Conservation (phyloP, 108 stramenopile species). For the Seminavis robusta region DNA sequence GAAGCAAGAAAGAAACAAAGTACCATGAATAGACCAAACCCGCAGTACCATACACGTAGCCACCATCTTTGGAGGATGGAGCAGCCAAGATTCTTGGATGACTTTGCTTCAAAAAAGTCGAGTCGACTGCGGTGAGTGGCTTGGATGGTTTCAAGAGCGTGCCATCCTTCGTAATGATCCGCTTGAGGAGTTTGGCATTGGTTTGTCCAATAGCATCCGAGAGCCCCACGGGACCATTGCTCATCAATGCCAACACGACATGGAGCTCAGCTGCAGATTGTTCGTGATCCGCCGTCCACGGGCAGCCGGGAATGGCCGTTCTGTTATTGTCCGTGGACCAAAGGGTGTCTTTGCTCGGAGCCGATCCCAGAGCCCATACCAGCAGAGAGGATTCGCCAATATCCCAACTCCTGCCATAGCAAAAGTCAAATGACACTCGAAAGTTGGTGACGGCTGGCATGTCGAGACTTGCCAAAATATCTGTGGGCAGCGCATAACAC, state of each 20-base stretch:
- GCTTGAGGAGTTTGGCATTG: constrained; percentile 13
- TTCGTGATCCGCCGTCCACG: constrained; percentile 39
- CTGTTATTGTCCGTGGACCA: constrained; percentile 30
- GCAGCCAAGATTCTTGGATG: no score
- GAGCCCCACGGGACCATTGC: constrained; percentile 34
- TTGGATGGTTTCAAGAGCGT: constrained; percentile 27
- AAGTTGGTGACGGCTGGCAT: constrained; percentile 34
- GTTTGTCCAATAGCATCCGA: constrained; percentile 33
- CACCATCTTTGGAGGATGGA: no score
- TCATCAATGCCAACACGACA: constrained; percentile 28
- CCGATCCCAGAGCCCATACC: constrained; percentile 33
- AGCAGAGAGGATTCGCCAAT: constrained; percentile 35
- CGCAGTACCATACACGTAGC: constrained; percentile 20
- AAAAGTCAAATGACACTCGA: constrained; percentile 39
- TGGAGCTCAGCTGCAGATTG: constrained; percentile 22
- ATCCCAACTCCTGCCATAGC: constrained; percentile 36
- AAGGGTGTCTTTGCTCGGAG: constrained; percentile 36
- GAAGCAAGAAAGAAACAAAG: constrained; percentile 27
- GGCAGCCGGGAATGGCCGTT: constrained; percentile 29
- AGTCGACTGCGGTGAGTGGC: constrained; percentile 32
- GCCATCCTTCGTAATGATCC: constrained; percentile 29
- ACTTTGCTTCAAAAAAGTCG: constrained; percentile 4
- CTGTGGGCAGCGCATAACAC: constrained; percentile 34
- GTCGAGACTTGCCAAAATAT: constrained; percentile 13
- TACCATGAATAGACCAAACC: constrained; percentile 16